Conservation (phyloP, 1,284 basidiomycete species). For the Puccinia novopanici region DNA sequence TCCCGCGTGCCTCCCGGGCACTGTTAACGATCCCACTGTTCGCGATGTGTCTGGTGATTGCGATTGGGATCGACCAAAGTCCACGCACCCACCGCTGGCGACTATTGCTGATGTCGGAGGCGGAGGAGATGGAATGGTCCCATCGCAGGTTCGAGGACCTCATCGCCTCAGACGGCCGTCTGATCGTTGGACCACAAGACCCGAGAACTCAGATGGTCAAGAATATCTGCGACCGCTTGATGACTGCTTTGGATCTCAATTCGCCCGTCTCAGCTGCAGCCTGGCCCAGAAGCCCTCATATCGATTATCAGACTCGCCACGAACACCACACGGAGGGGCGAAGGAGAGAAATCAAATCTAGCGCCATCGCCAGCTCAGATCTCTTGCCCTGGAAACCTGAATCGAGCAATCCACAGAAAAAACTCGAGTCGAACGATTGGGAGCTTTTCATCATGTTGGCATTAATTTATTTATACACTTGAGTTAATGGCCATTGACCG, state of each 20-base stretch:
- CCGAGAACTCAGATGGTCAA: conserved; percentile 38
- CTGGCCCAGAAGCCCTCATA: conserved; percentile 26
- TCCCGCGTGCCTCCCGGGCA: conserved; percentile 38
- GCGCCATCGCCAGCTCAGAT: conserved; percentile 51
- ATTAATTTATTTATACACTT: neutral
- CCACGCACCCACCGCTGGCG: conserved; percentile 63
- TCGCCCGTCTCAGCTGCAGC: conserved; percentile 44
- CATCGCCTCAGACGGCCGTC: neutral
- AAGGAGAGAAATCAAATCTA: conserved; percentile 23
- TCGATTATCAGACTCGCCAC: neutral
- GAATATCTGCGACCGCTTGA: conserved; percentile 39
- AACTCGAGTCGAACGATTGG: conserved; percentile 61
- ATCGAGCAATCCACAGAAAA: conserved; percentile 62
- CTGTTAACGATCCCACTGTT: conserved; percentile 56
- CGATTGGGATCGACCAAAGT: conserved; percentile 63
- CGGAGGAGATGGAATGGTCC: conserved; percentile 64
- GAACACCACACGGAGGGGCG: conserved; percentile 4
- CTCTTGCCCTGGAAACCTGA: conserved; percentile 56
- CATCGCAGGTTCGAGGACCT: conserved; percentile 60
- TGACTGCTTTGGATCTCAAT: conserved; percentile 37
- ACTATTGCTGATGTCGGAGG: conserved; percentile 63
- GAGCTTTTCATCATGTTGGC: conserved; percentile 61
- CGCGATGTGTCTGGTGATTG: conserved; percentile 63
- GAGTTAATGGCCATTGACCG: neutral
- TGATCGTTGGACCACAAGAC: conserved; percentile 5